Evolutionary conservation across 805 yeast genomes (phyloP).

Genomic region (Tetrapisispora iriomotensis): DNA sequence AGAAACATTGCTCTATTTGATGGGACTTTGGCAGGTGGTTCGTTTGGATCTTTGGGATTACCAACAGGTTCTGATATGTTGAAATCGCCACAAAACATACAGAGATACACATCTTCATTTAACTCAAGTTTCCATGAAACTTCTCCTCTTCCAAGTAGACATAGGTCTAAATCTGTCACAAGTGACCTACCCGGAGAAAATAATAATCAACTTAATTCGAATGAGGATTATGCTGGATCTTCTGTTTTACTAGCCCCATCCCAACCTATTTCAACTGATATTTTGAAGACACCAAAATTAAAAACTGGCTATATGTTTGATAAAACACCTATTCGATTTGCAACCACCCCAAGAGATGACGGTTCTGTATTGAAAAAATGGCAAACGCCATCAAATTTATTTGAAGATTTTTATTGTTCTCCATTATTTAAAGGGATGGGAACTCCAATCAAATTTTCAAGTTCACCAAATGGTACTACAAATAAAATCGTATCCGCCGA

Average conservation of each 20-base stretch:
- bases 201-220: constrained; percentile 4
- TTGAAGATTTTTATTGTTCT: constrained; percentile 27
- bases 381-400: constrained; percentile 28
- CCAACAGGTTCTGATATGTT: neutral
- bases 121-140: constrained; percentile 27
- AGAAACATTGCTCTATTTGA: neutral
- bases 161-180: neutral
- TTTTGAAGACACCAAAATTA: constrained; percentile 18
- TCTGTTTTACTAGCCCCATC: constrained; percentile 14
- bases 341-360: constrained; percentile 19
- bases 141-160: constrained; percentile 15
- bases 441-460: constrained; percentile 13
- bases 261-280: constrained; percentile 6
- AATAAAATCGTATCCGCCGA: constrained; percentile 5
- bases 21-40: neutral
- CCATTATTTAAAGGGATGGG: constrained; percentile 23
- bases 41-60: neutral
- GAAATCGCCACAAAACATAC: constrained; percentile 19
- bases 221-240: constrained; percentile 24
- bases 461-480: constrained; percentile 12
- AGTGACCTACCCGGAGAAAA: neutral
- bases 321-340: constrained; percentile 18
- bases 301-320: constrained; percentile 11
- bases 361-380: constrained; percentile 17
- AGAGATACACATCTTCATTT: constrained; percentile 27